phyloP scores from a whole-genome alignment of 148 eudicot species.

The Spergularia bocconei region DNA sequence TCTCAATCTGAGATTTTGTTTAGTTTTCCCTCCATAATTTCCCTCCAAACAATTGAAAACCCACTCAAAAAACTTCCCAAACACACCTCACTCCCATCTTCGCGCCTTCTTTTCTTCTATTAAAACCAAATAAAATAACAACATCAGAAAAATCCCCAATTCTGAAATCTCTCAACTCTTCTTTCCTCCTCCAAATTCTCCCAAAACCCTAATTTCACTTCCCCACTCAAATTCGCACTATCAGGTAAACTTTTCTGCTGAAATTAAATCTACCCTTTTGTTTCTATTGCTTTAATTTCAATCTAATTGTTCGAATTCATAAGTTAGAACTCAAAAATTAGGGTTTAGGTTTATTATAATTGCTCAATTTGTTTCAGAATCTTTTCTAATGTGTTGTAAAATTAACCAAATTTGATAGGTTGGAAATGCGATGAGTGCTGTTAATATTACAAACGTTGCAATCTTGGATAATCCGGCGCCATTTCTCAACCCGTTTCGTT shows the following conservation, averaged over 20 bases:
- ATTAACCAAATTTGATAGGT: background rate
- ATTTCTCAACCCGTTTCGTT: conserved; percentile 31
- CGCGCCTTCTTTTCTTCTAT: background rate
- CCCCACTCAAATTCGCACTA: background rate
- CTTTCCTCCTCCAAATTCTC: too few species aligned
- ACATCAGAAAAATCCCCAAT: background rate
- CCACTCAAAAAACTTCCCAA: too few species aligned
- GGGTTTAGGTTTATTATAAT: background rate
- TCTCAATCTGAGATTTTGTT: too few species aligned
- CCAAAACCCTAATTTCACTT: conserved; percentile 9
- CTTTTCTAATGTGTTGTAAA: background rate
- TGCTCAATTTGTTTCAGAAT: background rate
- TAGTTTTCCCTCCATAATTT: background rate
- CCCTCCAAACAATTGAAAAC: background rate
- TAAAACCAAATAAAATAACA: too few species aligned
- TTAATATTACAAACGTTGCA: conserved; percentile 33
- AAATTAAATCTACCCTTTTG: background rate
- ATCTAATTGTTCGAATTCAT: background rate
- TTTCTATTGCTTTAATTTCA: background rate
- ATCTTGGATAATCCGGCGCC: conserved; percentile 37
- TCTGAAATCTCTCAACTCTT: background rate
- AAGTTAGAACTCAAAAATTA: background rate
- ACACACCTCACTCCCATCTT: background rate
- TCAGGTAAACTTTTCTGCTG: background rate
- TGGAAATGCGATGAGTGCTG: conserved; percentile 33